Conservation (phyloP, 2,329 filamentous ascomycete genomes). For the Stromatinia cepivora region DNA sequence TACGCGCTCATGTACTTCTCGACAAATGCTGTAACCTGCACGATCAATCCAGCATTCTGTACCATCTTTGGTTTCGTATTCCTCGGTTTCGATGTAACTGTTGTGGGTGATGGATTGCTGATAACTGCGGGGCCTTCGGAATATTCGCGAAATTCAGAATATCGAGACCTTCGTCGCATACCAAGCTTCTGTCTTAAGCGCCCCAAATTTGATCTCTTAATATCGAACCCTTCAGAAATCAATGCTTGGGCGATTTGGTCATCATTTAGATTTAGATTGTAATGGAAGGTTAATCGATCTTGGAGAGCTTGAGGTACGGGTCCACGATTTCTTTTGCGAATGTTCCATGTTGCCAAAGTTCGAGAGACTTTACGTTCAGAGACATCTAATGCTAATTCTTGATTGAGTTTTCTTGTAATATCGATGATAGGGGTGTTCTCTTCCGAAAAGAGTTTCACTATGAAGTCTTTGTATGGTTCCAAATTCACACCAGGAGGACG, state of each 20-base stretch:
- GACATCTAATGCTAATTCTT: conserved; percentile 37
- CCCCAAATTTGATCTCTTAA: conserved; percentile 35
- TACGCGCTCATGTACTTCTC: conserved; percentile 72
- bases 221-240: conserved; percentile 36
- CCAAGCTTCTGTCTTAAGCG: conserved; percentile 38
- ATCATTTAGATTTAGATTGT: conserved; percentile 40
- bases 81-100: conserved; percentile 21
- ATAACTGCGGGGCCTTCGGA: conserved; percentile 26
- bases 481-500: conserved; percentile 35
- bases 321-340: conserved; percentile 37
- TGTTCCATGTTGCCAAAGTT: conserved; percentile 36
- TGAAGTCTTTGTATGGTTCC: conserved; percentile 37
- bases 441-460: conserved; percentile 35
- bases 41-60: conserved; percentile 43
- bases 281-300: conserved; percentile 35
- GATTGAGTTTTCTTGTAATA: conserved; percentile 35
- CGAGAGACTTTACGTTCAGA: conserved; percentile 38
- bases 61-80: conserved; percentile 31
- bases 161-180: conserved; percentile 37
- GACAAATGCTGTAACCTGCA: conserved; percentile 61
- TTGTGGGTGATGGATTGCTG: conserved; percentile 20
- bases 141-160: conserved; percentile 37
- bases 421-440: conserved; percentile 36
- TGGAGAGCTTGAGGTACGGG: conserved; percentile 33
- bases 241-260: conserved; percentile 36